Evolutionary conservation across 208 protist species (phyloP).

Genomic region (Leishmania amazonensis): DNA sequence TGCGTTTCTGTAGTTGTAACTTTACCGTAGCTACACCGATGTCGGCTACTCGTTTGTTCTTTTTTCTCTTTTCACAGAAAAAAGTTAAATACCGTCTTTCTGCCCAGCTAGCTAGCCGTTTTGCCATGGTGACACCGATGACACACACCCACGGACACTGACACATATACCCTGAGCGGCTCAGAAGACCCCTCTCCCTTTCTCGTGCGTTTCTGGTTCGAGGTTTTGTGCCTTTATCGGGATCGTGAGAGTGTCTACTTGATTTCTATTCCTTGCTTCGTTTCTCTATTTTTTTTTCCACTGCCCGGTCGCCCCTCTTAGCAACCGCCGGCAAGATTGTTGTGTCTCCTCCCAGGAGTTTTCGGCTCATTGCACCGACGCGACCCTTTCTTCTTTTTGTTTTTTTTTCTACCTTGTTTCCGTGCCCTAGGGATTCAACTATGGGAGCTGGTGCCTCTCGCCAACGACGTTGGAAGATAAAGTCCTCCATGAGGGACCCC

Average conservation of each 20-base stretch:
- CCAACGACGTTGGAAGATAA: not conserved
- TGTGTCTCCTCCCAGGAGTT: not conserved
- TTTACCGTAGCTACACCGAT: not conserved
- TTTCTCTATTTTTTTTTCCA: not conserved
- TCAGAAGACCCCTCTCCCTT: not conserved
- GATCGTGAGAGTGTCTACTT: not conserved
- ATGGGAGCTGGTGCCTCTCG: conserved; percentile 30
- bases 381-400: not conserved
- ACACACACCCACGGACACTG: not conserved
- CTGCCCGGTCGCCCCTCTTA: not conserved
- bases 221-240: not conserved
- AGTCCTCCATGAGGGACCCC: not conserved
- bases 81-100: not conserved
- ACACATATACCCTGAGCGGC: not conserved
- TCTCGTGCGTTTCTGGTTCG: not conserved
- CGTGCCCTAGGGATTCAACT: too few species aligned
- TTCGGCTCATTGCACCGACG: not conserved
- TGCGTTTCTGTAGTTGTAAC: not conserved
- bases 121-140: too few species aligned
- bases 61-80: not conserved
- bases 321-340: not conserved
- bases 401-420: not conserved
- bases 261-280: not conserved
- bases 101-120: not conserved
- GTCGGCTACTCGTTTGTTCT: too few species aligned